These are phyloP conservation scores for Strigomonas galati DNA, from an alignment of 208 protist species.

Conservation along the genomic window DNA sequence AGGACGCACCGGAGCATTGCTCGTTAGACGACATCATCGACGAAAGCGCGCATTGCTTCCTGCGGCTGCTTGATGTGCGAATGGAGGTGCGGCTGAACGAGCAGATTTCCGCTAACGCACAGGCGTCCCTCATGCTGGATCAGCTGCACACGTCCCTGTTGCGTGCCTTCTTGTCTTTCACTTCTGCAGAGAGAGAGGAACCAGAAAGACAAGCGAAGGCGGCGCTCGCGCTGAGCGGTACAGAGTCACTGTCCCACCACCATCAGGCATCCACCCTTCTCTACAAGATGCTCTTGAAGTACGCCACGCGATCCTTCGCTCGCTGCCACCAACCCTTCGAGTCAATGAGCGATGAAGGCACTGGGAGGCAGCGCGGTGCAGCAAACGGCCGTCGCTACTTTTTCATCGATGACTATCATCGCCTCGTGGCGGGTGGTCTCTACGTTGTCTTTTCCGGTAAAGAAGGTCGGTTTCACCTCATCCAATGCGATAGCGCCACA, in stretches of 20 bases:
- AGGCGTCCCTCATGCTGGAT: background rate
- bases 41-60: constrained; percentile 2
- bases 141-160: constrained; percentile 2
- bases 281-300: background rate
- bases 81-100: background rate
- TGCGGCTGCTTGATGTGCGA: constrained; percentile 5
- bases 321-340: background rate
- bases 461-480: background rate
- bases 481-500: background rate
- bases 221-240: no score
- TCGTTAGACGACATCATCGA: background rate
- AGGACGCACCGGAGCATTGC: background rate
- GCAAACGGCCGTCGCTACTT: background rate
- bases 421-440: constrained; percentile 6
- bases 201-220: no score
- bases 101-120: background rate
- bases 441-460: background rate
- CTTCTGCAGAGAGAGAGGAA: background rate
- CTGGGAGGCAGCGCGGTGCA: background rate
- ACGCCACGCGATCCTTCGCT: background rate
- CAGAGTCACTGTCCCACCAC: no score
- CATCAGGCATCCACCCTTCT: background rate
- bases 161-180: background rate
- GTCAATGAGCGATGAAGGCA: background rate
- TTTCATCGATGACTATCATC: constrained; percentile 6